phyloP scores from a whole-genome alignment of 2,329 filamentous ascomycete species.

The Penicillium capsulatum region DNA sequence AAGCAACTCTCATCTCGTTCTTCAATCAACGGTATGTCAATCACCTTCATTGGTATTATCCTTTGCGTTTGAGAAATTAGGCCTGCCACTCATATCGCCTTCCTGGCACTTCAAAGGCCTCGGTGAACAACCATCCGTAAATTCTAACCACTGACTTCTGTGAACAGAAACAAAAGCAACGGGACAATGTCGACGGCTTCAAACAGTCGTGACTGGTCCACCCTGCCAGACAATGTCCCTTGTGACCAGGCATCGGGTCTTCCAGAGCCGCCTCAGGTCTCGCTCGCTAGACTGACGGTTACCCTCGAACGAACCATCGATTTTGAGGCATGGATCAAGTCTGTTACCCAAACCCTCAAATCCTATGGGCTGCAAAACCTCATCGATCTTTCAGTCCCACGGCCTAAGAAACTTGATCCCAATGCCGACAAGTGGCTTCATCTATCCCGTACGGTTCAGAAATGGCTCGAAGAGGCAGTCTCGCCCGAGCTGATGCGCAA shows the following conservation, averaged over 20 bases:
- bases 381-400: not conserved
- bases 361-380: slow-evolving; percentile 1
- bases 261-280: not conserved
- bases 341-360: not conserved
- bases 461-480: not conserved
- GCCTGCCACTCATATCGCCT: too few relatives aligned
- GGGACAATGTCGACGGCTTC: not conserved
- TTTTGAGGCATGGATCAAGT: not conserved
- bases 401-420: not conserved
- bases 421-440: not conserved
- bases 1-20: too few relatives aligned
- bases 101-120: too few relatives aligned
- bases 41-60: too few relatives aligned
- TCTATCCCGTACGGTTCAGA: not conserved
- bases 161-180: not conserved
- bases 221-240: not conserved
- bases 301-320: not conserved
- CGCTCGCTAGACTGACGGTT: not conserved
- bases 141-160: too few relatives aligned
- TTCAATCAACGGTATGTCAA: too few relatives aligned
- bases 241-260: not conserved
- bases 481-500: not conserved
- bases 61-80: too few relatives aligned
- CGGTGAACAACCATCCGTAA: too few relatives aligned
- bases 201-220: not conserved